Percentiles rank a stretch among this genome's conserved stretches.
phyloP scores from a whole-genome alignment of 768 basidiomycete species.

The Phaeolepiota aurea region DNA sequence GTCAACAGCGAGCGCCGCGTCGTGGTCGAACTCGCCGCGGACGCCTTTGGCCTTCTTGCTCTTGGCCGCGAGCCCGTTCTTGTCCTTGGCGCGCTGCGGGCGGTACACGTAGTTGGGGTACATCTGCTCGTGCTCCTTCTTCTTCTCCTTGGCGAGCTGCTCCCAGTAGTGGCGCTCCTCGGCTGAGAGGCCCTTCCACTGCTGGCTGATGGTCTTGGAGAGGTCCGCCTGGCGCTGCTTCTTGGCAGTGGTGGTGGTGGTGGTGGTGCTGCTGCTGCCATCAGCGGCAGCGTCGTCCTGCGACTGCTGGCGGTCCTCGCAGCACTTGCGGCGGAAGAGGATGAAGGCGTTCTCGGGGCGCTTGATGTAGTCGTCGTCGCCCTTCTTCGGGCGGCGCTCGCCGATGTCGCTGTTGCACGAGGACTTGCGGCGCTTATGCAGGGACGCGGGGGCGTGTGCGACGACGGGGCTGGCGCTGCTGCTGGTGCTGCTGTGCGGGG shows the following conservation, averaged over 20 bases:
- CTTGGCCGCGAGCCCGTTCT: slow-evolving; percentile 29
- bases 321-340: slow-evolving; percentile 73
- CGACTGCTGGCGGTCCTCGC: slow-evolving; percentile 58
- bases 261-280: slow-evolving; percentile 33
- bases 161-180: slow-evolving; percentile 74
- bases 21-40: slow-evolving; percentile 28
- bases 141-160: slow-evolving; percentile 67
- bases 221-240: slow-evolving; percentile 53
- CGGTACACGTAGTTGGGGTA: slow-evolving; percentile 61
- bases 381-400: slow-evolving; percentile 58
- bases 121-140: slow-evolving; percentile 68
- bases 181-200: slow-evolving; percentile 10
- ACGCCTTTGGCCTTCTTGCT: slow-evolving; percentile 30
- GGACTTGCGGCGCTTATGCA: slow-evolving; percentile 49
- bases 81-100: slow-evolving; percentile 55
- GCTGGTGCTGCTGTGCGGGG: slow-evolving; percentile 19
- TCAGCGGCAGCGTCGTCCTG: slow-evolving; percentile 34
- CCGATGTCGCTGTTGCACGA: slow-evolving; percentile 34
- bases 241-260: slow-evolving; percentile 39
- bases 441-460: too few species aligned
- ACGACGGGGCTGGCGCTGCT: too few species aligned
- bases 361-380: slow-evolving; percentile 79
- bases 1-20: slow-evolving; percentile 12
- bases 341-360: slow-evolving; percentile 83
- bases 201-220: slow-evolving; percentile 52